Conservation (phyloP, 768 basidiomycete species). For the Tylopilus plumbeoviolaceoides region DNA sequence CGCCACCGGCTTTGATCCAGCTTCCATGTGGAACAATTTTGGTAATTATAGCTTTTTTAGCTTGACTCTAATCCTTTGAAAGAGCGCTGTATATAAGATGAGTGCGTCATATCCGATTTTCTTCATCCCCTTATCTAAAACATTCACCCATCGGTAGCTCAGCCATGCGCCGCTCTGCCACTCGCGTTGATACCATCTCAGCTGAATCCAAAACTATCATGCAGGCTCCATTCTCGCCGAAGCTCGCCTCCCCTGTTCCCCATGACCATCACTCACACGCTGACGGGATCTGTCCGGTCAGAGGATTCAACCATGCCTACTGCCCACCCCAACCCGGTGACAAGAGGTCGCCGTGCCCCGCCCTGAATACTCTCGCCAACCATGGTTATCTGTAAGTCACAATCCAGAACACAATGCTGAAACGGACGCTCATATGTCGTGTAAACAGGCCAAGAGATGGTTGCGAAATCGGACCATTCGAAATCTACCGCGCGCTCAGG, state of each 20-base stretch:
- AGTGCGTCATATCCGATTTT: background rate
- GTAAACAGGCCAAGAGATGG: slow-evolving; percentile 47
- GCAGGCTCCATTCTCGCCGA: slow-evolving; percentile 7
- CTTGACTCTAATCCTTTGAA: background rate
- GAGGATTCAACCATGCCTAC: slow-evolving; percentile 35
- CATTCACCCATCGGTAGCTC: too few species aligned
- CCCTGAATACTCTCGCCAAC: slow-evolving; percentile 70
- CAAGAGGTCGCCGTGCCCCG: slow-evolving; percentile 66
- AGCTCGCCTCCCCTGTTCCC: slow-evolving; percentile 6
- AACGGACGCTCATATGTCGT: background rate
- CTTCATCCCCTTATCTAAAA: background rate
- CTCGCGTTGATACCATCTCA: background rate
- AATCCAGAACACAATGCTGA: background rate
- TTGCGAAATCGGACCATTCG: slow-evolving; percentile 38
- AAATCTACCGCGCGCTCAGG: slow-evolving; percentile 40
- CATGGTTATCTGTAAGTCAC: slow-evolving; percentile 66
- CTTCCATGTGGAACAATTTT: background rate
- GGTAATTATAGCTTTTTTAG: background rate
- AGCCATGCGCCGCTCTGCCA: slow-evolving; percentile 4
- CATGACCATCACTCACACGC: slow-evolving; percentile 24
- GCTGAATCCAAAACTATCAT: background rate
- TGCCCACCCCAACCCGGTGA: slow-evolving; percentile 45
- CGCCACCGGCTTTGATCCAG: background rate
- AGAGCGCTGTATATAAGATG: slow-evolving; percentile 3
- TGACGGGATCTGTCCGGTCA: slow-evolving; percentile 37